Evolutionary conservation across 1,284 basidiomycete species (phyloP).

Genomic region (Lentinus polychrous): DNA sequence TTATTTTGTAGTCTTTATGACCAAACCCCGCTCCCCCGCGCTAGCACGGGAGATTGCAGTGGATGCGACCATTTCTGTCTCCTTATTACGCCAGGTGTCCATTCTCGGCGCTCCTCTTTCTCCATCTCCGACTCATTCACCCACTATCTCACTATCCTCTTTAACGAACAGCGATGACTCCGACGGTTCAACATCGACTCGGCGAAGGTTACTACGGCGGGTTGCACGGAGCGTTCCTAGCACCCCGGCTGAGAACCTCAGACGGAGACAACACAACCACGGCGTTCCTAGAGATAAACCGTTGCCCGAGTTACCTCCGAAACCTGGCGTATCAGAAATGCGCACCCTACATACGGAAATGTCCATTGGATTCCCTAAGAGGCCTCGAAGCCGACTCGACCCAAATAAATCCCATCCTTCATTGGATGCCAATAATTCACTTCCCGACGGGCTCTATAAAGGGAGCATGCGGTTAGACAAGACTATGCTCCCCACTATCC

Average conservation of each 20-base stretch:
- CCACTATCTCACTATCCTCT: constrained; percentile 38
- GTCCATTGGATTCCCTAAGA: constrained; percentile 61
- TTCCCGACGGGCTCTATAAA: constrained; percentile 64
- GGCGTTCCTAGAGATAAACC: constrained; percentile 31
- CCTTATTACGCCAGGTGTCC: constrained; percentile 50
- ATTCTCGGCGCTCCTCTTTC: constrained; percentile 29
- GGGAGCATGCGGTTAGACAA: constrained; percentile 45
- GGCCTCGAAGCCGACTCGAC: constrained; percentile 39
- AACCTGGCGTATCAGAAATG: constrained; percentile 37
- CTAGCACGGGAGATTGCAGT: constrained; percentile 58
- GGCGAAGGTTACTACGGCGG: neutral
- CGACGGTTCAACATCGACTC: constrained; percentile 21
- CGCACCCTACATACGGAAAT: constrained; percentile 46
- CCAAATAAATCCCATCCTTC: constrained; percentile 36
- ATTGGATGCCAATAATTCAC: constrained; percentile 34
- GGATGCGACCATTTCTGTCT: constrained; percentile 61
- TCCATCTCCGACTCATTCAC: constrained; percentile 15
- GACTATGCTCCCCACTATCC: constrained; percentile 56
- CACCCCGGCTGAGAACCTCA: neutral
- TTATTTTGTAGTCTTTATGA: constrained; percentile 66
- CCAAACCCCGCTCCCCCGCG: constrained; percentile 42
- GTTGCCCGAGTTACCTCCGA: constrained; percentile 36
- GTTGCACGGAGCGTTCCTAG: neutral
- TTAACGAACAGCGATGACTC: constrained; percentile 42
- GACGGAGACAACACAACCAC: neutral